A percentile compares a stretch with the other conserved stretches of the same genome.
phyloP scores from a whole-genome alignment of 2,329 filamentous ascomycete species.

The Fusarium miscanthi region DNA sequence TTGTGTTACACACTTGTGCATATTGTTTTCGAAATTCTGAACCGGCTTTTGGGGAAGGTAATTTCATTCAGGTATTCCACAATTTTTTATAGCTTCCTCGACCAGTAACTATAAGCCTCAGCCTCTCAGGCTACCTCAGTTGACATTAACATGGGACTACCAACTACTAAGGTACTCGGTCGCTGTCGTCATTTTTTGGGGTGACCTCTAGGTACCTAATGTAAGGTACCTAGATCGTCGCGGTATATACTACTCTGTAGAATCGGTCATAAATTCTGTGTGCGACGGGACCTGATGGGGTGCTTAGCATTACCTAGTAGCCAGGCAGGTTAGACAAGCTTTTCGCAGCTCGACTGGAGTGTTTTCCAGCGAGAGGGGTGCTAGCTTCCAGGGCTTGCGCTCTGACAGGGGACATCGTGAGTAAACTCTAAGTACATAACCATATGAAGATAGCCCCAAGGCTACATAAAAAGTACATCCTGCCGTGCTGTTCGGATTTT shows the following conservation, averaged over 20 bases:
- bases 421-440: slow-evolving; percentile 8
- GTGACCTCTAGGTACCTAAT: slow-evolving; percentile 4
- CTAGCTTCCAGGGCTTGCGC: slow-evolving; percentile 23
- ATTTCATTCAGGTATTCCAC: background rate
- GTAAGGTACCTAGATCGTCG: background rate
- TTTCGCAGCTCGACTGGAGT: slow-evolving; percentile 17
- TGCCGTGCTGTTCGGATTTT: slow-evolving; percentile 20
- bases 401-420: background rate
- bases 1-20: background rate
- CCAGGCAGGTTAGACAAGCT: background rate
- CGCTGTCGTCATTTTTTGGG: slow-evolving; percentile 2
- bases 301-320: background rate
- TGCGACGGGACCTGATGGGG: background rate
- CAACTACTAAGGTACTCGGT: background rate
- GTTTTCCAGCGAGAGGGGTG: slow-evolving; percentile 25
- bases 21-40: background rate
- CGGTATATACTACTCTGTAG: background rate
- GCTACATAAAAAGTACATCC: slow-evolving; percentile 9
- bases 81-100: background rate
- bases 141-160: slow-evolving; percentile 1
- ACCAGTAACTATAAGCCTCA: slow-evolving; percentile 16
- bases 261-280: background rate
- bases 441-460: background rate
- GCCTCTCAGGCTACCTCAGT: background rate
- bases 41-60: background rate